Base-by-base conservation (phyloP, 257 asterid species). In the Solanum paucissectum region DNA sequence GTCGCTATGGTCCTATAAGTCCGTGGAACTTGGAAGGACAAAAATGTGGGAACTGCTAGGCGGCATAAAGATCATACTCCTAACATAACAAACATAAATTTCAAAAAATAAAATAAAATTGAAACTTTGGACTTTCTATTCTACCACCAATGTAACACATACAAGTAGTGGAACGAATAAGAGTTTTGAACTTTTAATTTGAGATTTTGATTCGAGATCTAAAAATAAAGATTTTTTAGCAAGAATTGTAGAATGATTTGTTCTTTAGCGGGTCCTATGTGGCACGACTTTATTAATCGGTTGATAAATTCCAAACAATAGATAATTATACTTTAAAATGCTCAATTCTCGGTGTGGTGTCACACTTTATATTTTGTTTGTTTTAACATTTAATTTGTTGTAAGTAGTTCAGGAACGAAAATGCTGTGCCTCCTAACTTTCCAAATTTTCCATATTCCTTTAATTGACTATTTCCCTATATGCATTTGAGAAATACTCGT, bases 261-360 rank as follows among this genome's bases (percentile, higher is more conserved):
- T 46, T 14, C 60, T 49, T 58, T 58, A 7, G 25, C 5, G 0
- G 4, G 25, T 21, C 2, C n/a, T 7, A 52, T 52, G 1, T 16
- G 7, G 3, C 21, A 58, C 66, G 5, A 7, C 0, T 7, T 9
- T 58, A 8, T 21, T 58, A 8, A 1, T 7, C 12, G 0, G 1
- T 58, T 1, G 27, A 58, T 21, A 58, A 58, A 58, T 55, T 55
- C 9, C 11, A 55, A 55, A 55, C 1, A 55, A 3, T 3, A 55
- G 10, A 55, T 55, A 55, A 55, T 52, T 52, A 52, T 16, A 52
- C 23, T 46, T 46, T 46, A 46, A 46, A 46, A 46, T 7, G 1
- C 55, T 46, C 55, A 46, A 46, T 46, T 46, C 55, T 46, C 1
- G 55, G 0, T 12, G 0, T 14, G 72, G 18, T 64, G 33, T 64